Base-by-base conservation (phyloP, 495 filamentous ascomycete genomes). In the Cercophora scortea region DNA sequence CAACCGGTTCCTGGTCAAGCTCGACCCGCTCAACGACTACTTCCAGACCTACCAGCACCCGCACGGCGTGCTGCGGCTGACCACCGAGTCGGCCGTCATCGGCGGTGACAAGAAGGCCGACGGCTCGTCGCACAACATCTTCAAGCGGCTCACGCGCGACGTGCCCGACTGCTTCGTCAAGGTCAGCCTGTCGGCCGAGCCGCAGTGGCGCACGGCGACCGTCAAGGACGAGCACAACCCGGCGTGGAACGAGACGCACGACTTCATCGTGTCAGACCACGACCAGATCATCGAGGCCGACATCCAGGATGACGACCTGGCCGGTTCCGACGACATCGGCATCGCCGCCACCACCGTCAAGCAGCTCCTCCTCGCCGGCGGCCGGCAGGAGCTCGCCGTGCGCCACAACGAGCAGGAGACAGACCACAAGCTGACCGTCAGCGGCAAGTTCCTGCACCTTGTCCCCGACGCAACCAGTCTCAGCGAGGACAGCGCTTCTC, bases 1-100 rank as follows among this genome's bases (percentile, higher is more conserved):
- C 11, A 73, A 73, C 61, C 69, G 71, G 15, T 68, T 68, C 60
- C 57, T 71, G 33, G 61, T 71, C 56, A 71, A 70, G 52, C 58
- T 73, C 10, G 71, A 70, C 55, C 40, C 67, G 6, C 60, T 42
- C 59, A 69, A 65, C 58, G 67, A 71, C 55, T 71, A 65, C 57
- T 69, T 73, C 65, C 64, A 66, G 54, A 67, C 71, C 9, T 71
- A 69, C 58, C 66, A 68, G 41, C 63, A 63, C 52, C 67, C 63
- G 9, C 59, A 63, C 38, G 71, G 71, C 45, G 57, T 72, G 32
- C 46, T 73, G 41, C 69, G 70, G 2, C 59, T 75, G 12, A 73
- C 70, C 4, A 51, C 72, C 47, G 66, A 70, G 51, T 65, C 66
- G 17, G 71, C 62, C 17, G 56, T 17, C 46, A 25, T 16, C 46